phyloP scores from a whole-genome alignment of 208 protist species.

The Trypanosomatidae sp. region DNA sequence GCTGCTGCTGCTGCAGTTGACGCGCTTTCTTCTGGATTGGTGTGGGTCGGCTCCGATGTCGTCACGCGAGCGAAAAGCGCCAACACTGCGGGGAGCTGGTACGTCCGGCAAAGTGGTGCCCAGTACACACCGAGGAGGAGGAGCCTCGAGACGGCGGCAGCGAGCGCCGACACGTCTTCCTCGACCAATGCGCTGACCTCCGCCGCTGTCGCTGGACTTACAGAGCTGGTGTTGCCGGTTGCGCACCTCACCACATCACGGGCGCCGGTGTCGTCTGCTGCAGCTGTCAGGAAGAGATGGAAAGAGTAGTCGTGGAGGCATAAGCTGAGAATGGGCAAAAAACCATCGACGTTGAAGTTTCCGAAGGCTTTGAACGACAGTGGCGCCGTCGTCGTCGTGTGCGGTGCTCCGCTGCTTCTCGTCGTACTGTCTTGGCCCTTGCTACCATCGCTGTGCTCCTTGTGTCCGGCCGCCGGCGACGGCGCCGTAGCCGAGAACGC shows the following conservation, averaged over 20 bases:
- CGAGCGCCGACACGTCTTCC: conserved; percentile 2
- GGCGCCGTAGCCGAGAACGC: not conserved
- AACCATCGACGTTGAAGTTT: conserved; percentile 12
- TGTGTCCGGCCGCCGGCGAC: not conserved
- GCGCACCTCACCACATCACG: not conserved
- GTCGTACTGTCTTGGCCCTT: not conserved
- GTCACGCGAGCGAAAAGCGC: not conserved
- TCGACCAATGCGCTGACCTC: not conserved
- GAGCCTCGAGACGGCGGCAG: conserved; percentile 1
- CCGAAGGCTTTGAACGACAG: not conserved
- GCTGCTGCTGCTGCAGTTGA: not conserved
- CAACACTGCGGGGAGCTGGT: conserved; percentile 13
- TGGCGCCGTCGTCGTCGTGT: not conserved
- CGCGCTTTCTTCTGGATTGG: not conserved
- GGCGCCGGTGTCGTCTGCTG: not conserved
- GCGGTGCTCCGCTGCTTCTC: not conserved
- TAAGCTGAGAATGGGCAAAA: conserved; percentile 10
- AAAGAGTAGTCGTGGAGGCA: conserved; percentile 17
- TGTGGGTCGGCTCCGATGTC: not conserved
- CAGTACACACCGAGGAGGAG: conserved; percentile 17
- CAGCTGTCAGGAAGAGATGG: conserved; percentile 3
- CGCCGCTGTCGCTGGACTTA: not conserved
- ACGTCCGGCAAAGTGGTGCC: conserved; percentile 24
- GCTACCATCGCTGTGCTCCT: not conserved
- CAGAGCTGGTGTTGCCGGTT: not conserved